Evolutionary conservation across 257 asterid species (phyloP), one percentile per base, ranked within the genome.

Genomic region (Linaria vulgaris): DNA sequence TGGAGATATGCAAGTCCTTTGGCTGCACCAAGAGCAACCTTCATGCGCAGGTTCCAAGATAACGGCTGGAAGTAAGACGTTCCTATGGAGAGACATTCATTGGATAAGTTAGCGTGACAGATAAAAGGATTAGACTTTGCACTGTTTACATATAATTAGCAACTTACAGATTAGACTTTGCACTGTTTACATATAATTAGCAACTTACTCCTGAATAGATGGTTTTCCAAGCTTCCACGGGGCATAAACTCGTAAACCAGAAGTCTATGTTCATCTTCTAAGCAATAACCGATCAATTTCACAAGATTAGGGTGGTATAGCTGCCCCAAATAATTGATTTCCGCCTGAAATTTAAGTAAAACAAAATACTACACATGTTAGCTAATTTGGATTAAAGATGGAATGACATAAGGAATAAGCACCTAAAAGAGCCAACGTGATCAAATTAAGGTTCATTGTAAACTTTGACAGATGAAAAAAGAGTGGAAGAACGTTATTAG

Each of bases 211-310:
- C 88, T 76, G 67, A 85, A 85, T 24, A 85, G 70, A 70, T 85
- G 94, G 65, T 85, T 85, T 64, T 85, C 94, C 77, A 85, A 82
- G 78, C 94, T 85, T 53, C 89, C 94, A 21, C 86, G 83, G 27
- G 94, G 85, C 94, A 85, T 82, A 82, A 85, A 85, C 79, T 85
- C 92, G 56, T 85, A 85, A 9, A 85, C 88, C 39, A 85, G 81
- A 41, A 85, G 81, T 22, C 89, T 76, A 64, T 82, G 94, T 48
- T 85, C 94, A 9, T 85, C 94, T 72, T 85, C 94, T 15, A 85
- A 76, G 80, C 94, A 85, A 67, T 82, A 85, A 25, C 94, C 94
- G 13, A 85, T 41, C 69, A 85, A 24, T 60, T 74, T 82, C 62
- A 85, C 89, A 15, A 85, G 83, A 80, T 85, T 80, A 12, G 89